Percentiles rank a stretch among this genome's conserved stretches.
Evolutionary conservation across 106 monocot species (phyloP).

Genomic region (Narthecium ossifragum): DNA sequence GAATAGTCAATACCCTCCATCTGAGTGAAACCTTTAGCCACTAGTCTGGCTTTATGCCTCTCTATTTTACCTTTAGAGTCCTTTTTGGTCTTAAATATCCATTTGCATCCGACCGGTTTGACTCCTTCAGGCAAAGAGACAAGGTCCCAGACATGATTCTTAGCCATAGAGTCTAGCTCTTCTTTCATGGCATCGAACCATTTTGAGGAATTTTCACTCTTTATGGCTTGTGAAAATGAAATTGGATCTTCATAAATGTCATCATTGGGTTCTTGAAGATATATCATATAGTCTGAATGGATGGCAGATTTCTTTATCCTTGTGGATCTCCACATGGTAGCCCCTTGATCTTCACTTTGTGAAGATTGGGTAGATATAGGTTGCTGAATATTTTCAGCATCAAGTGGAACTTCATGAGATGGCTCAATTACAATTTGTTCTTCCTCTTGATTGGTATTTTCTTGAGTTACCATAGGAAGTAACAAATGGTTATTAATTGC

Average conservation of each 20-base stretch:
- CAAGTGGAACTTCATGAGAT: too few species aligned
- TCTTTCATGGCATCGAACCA: neutral
- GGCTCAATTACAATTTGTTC: too few species aligned
- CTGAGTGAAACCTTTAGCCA: conserved; percentile 4
- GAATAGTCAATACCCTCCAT: neutral
- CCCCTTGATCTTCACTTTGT: neutral
- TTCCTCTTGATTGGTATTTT: too few species aligned
- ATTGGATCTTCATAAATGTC: neutral
- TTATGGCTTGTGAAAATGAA: neutral
- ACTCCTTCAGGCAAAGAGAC: neutral
- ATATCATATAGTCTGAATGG: neutral
- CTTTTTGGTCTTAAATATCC: neutral
- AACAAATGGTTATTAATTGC: neutral
- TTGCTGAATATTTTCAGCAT: neutral
- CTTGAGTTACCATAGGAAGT: too few species aligned
- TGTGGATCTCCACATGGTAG: neutral
- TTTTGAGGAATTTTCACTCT: conserved; percentile 1
- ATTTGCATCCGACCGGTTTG: neutral
- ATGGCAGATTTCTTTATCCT: neutral
- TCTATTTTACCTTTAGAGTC: conserved; percentile 1
- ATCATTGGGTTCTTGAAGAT: neutral
- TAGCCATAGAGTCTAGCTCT: neutral
- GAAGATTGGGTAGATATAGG: neutral
- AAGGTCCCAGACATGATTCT: neutral
- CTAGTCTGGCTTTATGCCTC: neutral